Conservation (phyloP, 2,329 filamentous ascomycete genomes). For the Xylariaceae sp. region DNA sequence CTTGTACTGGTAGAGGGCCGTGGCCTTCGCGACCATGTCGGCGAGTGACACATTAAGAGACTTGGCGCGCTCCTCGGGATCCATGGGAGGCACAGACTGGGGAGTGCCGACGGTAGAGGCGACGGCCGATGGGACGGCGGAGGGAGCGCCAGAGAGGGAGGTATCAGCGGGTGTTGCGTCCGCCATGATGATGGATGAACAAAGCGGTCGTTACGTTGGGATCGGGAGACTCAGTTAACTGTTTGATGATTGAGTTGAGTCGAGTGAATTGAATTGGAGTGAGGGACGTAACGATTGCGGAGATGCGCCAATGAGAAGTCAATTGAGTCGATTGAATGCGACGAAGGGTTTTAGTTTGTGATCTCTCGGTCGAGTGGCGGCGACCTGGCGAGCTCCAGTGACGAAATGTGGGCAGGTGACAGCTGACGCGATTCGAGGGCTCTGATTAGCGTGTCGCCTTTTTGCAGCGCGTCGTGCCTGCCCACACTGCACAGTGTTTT, state of each 20-base stretch:
- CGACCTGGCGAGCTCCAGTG: constrained; percentile 1
- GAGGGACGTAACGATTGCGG: neutral
- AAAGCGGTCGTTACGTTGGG: neutral
- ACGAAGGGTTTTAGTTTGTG: neutral
- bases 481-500: neutral
- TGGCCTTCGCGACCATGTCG: constrained; percentile 74
- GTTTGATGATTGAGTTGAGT: neutral
- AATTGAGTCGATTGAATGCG: constrained; percentile 4
- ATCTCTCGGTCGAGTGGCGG: constrained; percentile 5
- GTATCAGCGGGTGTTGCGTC: constrained; percentile 30
- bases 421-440: constrained; percentile 18
- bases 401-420: constrained; percentile 20
- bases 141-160: constrained; percentile 28
- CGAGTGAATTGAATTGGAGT: neutral
- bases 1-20: constrained; percentile 81
- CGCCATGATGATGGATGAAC: constrained; percentile 25
- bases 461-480: constrained; percentile 6
- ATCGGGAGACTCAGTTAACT: neutral
- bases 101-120: constrained; percentile 29
- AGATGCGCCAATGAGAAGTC: constrained; percentile 1
- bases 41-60: constrained; percentile 61
- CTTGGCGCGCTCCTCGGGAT: constrained; percentile 41
- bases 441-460: constrained; percentile 2
- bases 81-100: constrained; percentile 32
- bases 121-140: constrained; percentile 28